phyloP scores from a whole-genome alignment of 208 protist genomes.

The Trypanosoma platydactyli region DNA sequence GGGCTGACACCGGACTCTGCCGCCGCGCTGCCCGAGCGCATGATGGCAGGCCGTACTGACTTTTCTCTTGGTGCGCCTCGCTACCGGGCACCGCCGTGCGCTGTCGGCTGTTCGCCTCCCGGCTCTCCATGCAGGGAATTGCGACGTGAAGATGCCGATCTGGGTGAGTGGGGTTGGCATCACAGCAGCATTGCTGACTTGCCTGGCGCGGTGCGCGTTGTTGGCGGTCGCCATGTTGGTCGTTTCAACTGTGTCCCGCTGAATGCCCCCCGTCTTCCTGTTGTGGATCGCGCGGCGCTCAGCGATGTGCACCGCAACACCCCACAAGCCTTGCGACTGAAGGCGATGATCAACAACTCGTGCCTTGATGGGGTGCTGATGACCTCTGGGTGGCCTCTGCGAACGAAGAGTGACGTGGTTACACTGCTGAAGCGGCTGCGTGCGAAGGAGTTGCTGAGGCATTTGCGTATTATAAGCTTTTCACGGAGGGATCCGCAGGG shows the following conservation, averaged over 20 bases:
- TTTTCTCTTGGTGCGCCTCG: too few species aligned
- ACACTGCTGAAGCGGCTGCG: constrained; percentile 35
- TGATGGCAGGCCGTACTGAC: too few species aligned
- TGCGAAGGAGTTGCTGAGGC: constrained; percentile 57
- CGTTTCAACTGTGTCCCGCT: background rate
- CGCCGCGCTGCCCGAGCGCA: too few species aligned
- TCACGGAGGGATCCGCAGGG: constrained; percentile 46
- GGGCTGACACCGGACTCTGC: too few species aligned
- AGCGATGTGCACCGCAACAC: constrained; percentile 43
- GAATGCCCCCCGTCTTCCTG: background rate
- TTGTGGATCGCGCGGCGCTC: constrained; percentile 4
- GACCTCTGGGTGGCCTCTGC: constrained; percentile 45
- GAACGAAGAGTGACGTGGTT: constrained; percentile 38
- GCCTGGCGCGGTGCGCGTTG: too few species aligned
- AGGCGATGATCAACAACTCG: constrained; percentile 34
- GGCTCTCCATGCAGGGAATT: background rate
- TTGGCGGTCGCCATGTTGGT: background rate
- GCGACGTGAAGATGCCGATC: background rate
- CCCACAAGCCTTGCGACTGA: constrained; percentile 40
- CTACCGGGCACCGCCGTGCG: background rate
- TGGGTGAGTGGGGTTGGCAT: background rate
- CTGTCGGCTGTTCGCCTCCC: constrained; percentile 6
- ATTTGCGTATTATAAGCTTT: constrained; percentile 64
- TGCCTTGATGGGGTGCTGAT: constrained; percentile 27
- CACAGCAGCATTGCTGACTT: background rate